These are phyloP conservation scores for Pleurotus platypus DNA, from an alignment of 768 basidiomycete species.

Conservation along the genomic window DNA sequence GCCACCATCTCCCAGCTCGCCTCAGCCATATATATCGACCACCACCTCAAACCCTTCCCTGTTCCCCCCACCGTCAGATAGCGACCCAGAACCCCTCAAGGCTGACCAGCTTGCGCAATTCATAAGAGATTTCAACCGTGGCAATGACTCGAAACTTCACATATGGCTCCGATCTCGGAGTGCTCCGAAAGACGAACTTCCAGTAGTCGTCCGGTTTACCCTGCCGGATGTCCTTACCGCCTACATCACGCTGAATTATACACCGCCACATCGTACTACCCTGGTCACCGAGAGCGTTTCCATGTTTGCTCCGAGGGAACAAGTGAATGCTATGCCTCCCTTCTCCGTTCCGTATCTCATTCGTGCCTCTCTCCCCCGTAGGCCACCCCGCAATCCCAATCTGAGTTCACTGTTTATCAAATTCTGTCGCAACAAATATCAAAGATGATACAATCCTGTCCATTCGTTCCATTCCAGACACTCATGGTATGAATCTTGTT, in stretches of 20 bases:
- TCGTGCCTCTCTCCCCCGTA: conserved; percentile 18
- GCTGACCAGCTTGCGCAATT: conserved; percentile 47
- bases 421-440: conserved; percentile 65
- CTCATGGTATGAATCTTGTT: conserved; percentile 39
- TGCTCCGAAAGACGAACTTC: conserved; percentile 17
- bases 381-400: conserved; percentile 69
- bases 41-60: conserved; percentile 25
- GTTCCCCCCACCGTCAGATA: conserved; percentile 36
- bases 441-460: conserved; percentile 52
- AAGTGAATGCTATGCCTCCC: conserved; percentile 34
- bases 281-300: conserved; percentile 59
- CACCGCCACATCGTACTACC: conserved; percentile 19
- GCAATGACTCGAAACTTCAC: conserved; percentile 42
- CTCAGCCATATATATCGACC: conserved; percentile 50
- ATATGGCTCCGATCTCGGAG: conserved; percentile 45
- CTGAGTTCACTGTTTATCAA: conserved; percentile 62
- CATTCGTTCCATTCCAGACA: conserved; percentile 47
- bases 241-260: conserved; percentile 51
- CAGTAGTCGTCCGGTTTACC: conserved; percentile 50
- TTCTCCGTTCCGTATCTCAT: background rate
- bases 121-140: conserved; percentile 55
- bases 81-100: conserved; percentile 32
- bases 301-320: conserved; percentile 74
- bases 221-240: conserved; percentile 65
- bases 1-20: conserved; percentile 55